Percentiles rank a stretch among this genome's conserved stretches.
Conservation (phyloP, 768 basidiomycete genomes). For the Boletus huronensis region DNA sequence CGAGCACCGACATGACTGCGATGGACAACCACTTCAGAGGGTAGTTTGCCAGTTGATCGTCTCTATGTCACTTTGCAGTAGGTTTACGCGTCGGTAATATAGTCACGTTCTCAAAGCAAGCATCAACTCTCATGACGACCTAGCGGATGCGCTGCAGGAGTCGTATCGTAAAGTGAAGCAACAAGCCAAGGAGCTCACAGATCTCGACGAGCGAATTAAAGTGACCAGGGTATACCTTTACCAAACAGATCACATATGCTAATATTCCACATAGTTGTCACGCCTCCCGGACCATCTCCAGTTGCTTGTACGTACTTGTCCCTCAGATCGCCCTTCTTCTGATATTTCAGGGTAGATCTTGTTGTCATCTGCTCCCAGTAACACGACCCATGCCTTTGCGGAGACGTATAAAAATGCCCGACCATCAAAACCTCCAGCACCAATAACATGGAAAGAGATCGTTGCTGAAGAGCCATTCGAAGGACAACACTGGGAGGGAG, state of each 20-base stretch:
- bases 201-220: constrained; percentile 66
- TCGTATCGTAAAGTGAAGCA: constrained; percentile 50
- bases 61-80: background rate
- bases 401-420: constrained; percentile 46
- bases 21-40: constrained; percentile 54
- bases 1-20: constrained; percentile 50
- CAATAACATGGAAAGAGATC: constrained; percentile 75
- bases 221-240: constrained; percentile 29
- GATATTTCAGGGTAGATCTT: constrained; percentile 41
- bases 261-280: constrained; percentile 39
- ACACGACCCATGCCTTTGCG: constrained; percentile 50
- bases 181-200: constrained; percentile 46
- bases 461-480: constrained; percentile 80
- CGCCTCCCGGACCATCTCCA: constrained; percentile 71
- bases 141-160: constrained; percentile 59
- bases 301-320: constrained; percentile 52
- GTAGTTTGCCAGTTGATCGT: constrained; percentile 34
- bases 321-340: background rate
- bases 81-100: constrained; percentile 12
- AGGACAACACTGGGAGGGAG: constrained; percentile 82
- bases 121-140: constrained; percentile 57
- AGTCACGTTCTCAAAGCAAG: constrained; percentile 68
- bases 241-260: background rate
- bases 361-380: constrained; percentile 52
- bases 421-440: constrained; percentile 25